Evolutionary conservation across 306 rosid genomes (phyloP), one percentile per base, ranked within the genome.

Genomic region (Vicia villosa): DNA sequence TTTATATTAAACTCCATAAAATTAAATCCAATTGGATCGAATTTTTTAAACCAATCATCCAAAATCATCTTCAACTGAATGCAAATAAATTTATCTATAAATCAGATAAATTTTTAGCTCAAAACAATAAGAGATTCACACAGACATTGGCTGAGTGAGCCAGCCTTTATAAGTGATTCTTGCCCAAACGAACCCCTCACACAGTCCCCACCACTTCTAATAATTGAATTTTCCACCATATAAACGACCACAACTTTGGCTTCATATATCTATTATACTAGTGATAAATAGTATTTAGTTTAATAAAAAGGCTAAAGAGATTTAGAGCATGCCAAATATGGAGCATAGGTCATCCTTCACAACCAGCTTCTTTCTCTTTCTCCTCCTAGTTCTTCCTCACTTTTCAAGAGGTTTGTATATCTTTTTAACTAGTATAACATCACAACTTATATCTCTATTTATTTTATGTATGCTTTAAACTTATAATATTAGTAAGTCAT

Each of bases 281-380:
- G 1, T 49, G 56, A 49, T 49, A 19, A 16, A 49, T 49, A 49
- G 56, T 49, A 19, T 32, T 20, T 10, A 57, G 32, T 50, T 68
- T 37, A 4, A 68, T 24, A 24, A 8, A 68, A 70, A 68, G 14
- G 16, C 52, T 36, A 37, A 45, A 55, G 37, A 68, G 54, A n/a
- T 19, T 56, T 14, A 20, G 51, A 54, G 57, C 50, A 68, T 58
- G 67, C 67, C 71, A 32, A 43, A 62, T 51, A 89, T 92, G 96
- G 89, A 83, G 85, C 58, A 80, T 76, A 88, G 60, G 80, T 79
- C 82, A 77, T 26, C 55, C 80, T 40, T 81, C 80, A 54, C 68
- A 73, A 42, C 67, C 24, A 20, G 50, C 75, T 55, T 85, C 74
- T 60, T 84, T 20, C 74, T 87, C 67, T 47, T 86, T 62, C 81